Evolutionary conservation across 768 basidiomycete species (phyloP), one percentile per base, ranked within the genome.

Genomic region (Neoboletus magnificus): DNA sequence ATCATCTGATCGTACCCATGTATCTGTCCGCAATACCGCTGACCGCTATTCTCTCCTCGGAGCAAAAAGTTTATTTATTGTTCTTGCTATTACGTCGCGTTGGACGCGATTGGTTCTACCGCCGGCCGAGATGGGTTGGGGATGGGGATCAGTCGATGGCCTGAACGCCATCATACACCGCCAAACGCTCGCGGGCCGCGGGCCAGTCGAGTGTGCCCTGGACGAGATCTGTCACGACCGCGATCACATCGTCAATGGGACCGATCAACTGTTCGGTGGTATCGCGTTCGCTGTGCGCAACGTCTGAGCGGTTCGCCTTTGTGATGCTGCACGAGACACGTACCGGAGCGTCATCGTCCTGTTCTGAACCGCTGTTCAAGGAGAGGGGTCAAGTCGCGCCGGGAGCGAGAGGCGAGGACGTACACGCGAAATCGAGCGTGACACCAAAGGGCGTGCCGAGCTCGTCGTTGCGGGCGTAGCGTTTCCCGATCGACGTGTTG

Each of bases 391-490:
- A 44, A 3, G 41, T 15, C 39, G 15, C 15, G 36, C 23, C 5
- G 10, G 0, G 4, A 39, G 18, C 4, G 3, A 10, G 2, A 5
- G 13, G 2, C 1, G 4, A 3, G 10, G 7, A 62, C 63, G 2
- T 43, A 89, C 87, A 85, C 7, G 95, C 97, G 75, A 98, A 98
- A 73, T 98, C 96, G 53, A 98, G 80, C 2, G 97, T 99, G 55
- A 96, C 80, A 48, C 96, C 97, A 72, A 89, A 99, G 2, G 97
- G 97, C 30, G 97, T 98, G 60, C 97, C 97, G 43, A 99, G 82
- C 75, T 98, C 97, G 74, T 99, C 97, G 74, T 98, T 99, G 55
- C 97, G 84, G 13, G 97, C 86, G 74, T 98, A 98, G 15, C 96
- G 93, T 76, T 91, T 95, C 40, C 97, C 97, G 67, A 98, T 98